These are phyloP conservation scores for Tuber melanosporum DNA, from an alignment of 495 filamentous ascomycete genomes.

Conservation along the genomic window DNA sequence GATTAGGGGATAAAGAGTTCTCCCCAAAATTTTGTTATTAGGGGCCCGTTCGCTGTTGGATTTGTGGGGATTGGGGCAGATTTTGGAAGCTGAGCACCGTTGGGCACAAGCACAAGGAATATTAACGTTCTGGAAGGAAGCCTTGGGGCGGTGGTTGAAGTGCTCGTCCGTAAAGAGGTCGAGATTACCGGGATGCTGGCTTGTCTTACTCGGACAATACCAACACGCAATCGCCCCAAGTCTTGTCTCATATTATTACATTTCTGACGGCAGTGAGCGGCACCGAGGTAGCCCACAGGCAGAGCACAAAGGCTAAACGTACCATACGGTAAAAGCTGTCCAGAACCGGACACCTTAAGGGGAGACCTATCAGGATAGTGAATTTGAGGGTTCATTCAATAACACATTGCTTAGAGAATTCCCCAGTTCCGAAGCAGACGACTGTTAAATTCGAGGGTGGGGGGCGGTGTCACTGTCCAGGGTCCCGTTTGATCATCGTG, in stretches of 20 bases:
- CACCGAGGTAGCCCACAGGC: background rate
- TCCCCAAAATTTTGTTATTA: too few relatives aligned
- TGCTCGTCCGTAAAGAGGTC: background rate
- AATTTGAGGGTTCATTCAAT: background rate
- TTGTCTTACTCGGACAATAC: background rate
- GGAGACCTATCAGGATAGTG: background rate
- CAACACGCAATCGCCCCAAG: background rate
- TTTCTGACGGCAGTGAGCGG: background rate
- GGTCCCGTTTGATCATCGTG: background rate
- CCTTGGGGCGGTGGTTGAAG: background rate
- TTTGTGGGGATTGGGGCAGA: too few relatives aligned
- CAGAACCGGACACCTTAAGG: background rate
- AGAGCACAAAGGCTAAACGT: background rate
- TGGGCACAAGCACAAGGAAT: background rate
- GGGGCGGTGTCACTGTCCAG: background rate
- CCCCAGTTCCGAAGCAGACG: background rate
- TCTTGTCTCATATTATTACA: background rate
- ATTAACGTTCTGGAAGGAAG: background rate
- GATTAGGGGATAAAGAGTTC: too few relatives aligned
- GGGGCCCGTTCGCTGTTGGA: too few relatives aligned
- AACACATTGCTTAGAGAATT: background rate
- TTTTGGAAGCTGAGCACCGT: too few relatives aligned
- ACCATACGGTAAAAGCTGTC: background rate
- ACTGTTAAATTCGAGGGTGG: background rate
- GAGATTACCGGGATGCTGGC: background rate